Conservation (phyloP, 192 early-diverging fungal genomes). For the Rhizophagus clarus region DNA sequence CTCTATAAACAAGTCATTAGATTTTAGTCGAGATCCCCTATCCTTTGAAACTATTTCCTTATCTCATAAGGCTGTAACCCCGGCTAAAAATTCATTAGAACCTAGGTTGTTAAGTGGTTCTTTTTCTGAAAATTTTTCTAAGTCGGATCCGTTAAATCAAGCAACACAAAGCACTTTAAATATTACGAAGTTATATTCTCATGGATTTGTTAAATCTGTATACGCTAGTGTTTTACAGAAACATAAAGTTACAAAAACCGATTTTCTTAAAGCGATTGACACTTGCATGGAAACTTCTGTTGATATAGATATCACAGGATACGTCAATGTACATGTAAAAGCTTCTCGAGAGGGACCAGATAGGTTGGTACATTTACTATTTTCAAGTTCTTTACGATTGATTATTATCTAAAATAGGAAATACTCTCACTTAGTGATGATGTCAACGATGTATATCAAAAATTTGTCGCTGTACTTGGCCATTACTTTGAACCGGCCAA, state of each 20-base stretch:
- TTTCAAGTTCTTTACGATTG: background rate
- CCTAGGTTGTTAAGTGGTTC: slow-evolving; percentile 18
- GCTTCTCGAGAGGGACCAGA: slow-evolving; percentile 33
- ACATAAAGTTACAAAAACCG: slow-evolving; percentile 43
- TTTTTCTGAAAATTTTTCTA: background rate
- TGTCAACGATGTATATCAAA: slow-evolving; percentile 42
- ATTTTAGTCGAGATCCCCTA: background rate
- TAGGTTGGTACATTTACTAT: slow-evolving; percentile 34
- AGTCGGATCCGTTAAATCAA: background rate
- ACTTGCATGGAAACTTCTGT: slow-evolving; percentile 50
- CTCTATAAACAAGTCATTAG: background rate
- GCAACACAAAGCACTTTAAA: slow-evolving; percentile 36
- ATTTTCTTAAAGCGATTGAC: slow-evolving; percentile 51
- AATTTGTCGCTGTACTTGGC: slow-evolving; percentile 60
- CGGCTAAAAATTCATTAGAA: slow-evolving; percentile 15
- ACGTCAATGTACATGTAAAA: slow-evolving; percentile 55
- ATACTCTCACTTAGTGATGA: slow-evolving; percentile 34
- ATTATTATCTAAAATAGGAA: background rate
- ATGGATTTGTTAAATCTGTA: slow-evolving; percentile 55
- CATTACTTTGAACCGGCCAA: slow-evolving; percentile 65
- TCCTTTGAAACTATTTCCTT: background rate
- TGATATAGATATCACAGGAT: slow-evolving; percentile 61
- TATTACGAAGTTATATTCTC: slow-evolving; percentile 51
- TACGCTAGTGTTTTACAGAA: slow-evolving; percentile 57
- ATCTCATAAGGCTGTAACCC: background rate